Conservation (phyloP, 805 yeast species). For the Ogataea henricii region DNA sequence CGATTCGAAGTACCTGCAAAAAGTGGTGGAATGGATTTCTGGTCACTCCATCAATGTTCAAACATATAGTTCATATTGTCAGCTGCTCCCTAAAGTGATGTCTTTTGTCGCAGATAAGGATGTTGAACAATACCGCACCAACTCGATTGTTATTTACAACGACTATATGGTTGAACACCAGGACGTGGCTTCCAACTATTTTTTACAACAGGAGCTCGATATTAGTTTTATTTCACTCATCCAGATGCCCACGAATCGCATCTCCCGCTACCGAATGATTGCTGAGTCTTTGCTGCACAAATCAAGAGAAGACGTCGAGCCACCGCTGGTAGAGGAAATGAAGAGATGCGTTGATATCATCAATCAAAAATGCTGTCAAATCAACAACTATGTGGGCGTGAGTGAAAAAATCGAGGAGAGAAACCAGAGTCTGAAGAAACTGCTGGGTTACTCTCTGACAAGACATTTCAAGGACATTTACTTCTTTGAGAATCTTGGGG, state of each 20-base stretch:
- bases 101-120: slow-evolving; percentile 24
- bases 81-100: slow-evolving; percentile 25
- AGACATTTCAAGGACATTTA: slow-evolving; percentile 23
- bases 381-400: slow-evolving; percentile 27
- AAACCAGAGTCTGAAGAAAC: slow-evolving; percentile 16
- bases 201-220: slow-evolving; percentile 46
- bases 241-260: slow-evolving; percentile 54
- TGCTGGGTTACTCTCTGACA: slow-evolving; percentile 15
- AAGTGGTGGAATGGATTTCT: slow-evolving; percentile 22
- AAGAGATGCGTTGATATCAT: slow-evolving; percentile 31
- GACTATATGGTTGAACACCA: slow-evolving; percentile 32
- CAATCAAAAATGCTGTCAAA: slow-evolving; percentile 23
- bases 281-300: slow-evolving; percentile 43
- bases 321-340: slow-evolving; percentile 26
- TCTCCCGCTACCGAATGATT: slow-evolving; percentile 52
- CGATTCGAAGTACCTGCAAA: slow-evolving; percentile 23
- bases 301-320: slow-evolving; percentile 25
- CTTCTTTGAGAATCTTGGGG: slow-evolving; percentile 50
- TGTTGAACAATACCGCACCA: slow-evolving; percentile 29
- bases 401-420: slow-evolving; percentile 21
- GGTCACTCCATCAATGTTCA: slow-evolving; percentile 25
- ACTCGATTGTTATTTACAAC: slow-evolving; percentile 23
- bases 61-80: slow-evolving; percentile 30
- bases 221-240: slow-evolving; percentile 54
- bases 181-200: slow-evolving; percentile 29